A percentile compares a stretch with the other conserved stretches of the same genome.
phyloP scores from a whole-genome alignment of 2,329 filamentous ascomycete genomes.

The Botryotinia globosa region DNA sequence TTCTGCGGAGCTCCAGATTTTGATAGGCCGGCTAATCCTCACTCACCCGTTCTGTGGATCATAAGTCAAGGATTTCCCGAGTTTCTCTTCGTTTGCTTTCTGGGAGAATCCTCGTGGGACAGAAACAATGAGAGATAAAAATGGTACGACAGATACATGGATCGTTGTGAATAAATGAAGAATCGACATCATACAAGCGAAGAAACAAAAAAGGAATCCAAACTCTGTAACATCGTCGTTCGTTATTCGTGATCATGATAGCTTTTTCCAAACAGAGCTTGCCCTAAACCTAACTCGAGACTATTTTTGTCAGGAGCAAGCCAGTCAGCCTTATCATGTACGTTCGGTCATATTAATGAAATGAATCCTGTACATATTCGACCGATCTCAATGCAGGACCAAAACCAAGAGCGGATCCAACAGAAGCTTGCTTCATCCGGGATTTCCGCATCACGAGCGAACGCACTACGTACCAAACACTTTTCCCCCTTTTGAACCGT shows the following conservation, averaged over 20 bases:
- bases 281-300: neutral
- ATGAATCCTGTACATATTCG: neutral
- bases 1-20: neutral
- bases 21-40: conserved; percentile 1
- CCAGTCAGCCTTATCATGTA: conserved; percentile 16
- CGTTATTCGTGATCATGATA: neutral
- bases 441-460: neutral
- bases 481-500: neutral
- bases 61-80: neutral
- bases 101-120: neutral
- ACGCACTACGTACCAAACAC: neutral
- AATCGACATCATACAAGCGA: too few relatives aligned
- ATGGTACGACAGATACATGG: neutral
- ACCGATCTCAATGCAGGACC: neutral
- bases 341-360: neutral
- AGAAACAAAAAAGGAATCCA: neutral
- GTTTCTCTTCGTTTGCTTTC: neutral
- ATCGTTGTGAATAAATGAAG: neutral
- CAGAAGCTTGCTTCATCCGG: neutral
- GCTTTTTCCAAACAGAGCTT: neutral
- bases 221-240: neutral
- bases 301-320: neutral
- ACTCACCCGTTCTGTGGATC: neutral
- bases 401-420: conserved; percentile 5
- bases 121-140: neutral